Conservation (phyloP, 176 grass and related monocot genomes). For the Tillandsia fasciculata region DNA sequence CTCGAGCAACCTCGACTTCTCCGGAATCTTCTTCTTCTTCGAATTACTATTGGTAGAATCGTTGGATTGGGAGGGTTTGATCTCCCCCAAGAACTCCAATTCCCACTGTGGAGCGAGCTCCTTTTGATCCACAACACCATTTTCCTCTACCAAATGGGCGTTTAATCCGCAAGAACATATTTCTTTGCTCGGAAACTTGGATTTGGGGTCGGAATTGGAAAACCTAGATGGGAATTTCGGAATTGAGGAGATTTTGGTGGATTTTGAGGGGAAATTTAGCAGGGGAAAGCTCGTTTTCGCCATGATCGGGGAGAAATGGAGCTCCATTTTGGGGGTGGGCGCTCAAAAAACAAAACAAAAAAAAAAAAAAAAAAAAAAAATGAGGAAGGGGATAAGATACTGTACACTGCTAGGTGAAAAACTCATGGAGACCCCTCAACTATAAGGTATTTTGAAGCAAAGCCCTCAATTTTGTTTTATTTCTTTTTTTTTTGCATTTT, state of each 20-base stretch:
- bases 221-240: conserved; percentile 3
- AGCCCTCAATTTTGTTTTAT: too few relatives aligned
- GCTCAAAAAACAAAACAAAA: too few relatives aligned
- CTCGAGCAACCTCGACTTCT: conserved; percentile 18
- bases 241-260: conserved; percentile 4
- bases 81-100: conserved; percentile 32
- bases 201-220: conserved; percentile 8
- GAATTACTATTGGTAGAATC: neutral
- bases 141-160: neutral
- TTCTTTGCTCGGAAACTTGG: neutral
- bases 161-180: conserved; percentile 16
- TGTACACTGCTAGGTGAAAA: too few relatives aligned
- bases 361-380: too few relatives aligned
- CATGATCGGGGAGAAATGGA: conserved; percentile 15
- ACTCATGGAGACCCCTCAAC: too few relatives aligned
- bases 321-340: conserved; percentile 12
- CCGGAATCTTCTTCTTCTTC: conserved; percentile 15
- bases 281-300: conserved; percentile 18
- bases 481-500: too few relatives aligned
- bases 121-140: conserved; percentile 13
- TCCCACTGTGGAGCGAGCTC: conserved; percentile 23
- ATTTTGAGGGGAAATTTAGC: conserved; percentile 17
- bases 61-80: conserved; percentile 6
- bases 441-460: too few relatives aligned
- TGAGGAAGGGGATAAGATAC: too few relatives aligned